Evolutionary conservation across 768 basidiomycete species (phyloP).

Genomic region (Hypholoma fasciculare): DNA sequence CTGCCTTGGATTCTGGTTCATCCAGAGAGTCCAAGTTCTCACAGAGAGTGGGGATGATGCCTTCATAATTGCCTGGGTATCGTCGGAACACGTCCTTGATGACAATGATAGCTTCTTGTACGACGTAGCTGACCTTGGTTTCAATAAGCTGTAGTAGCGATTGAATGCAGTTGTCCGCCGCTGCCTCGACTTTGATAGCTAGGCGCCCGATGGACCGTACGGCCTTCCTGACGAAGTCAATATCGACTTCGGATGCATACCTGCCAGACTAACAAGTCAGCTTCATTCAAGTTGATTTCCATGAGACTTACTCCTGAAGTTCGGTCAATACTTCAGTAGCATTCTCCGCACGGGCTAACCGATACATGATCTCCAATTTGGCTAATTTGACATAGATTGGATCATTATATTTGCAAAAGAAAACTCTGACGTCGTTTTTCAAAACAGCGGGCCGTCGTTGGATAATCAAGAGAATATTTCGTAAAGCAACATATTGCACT

Average conservation of each 20-base stretch:
- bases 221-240: constrained; percentile 97
- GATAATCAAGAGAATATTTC: constrained; percentile 96
- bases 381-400: constrained; percentile 99
- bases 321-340: constrained; percentile 91
- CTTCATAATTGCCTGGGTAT: constrained; percentile 96
- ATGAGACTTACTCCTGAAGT: constrained; percentile 76
- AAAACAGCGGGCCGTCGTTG: constrained; percentile 91
- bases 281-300: neutral
- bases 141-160: constrained; percentile 84
- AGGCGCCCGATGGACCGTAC: constrained; percentile 96
- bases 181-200: constrained; percentile 94
- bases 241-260: constrained; percentile 97
- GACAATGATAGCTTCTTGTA: constrained; percentile 96
- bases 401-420: constrained; percentile 99
- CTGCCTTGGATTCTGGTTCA: constrained; percentile 95
- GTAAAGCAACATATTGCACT: constrained; percentile 96
- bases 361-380: constrained; percentile 98
- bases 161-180: constrained; percentile 89
- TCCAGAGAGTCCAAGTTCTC: constrained; percentile 90
- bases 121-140: constrained; percentile 93
- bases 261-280: constrained; percentile 36
- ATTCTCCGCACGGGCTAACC: constrained; percentile 93
- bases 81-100: constrained; percentile 97
- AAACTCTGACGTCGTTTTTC: constrained; percentile 97
- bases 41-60: constrained; percentile 91